Percentiles rank a stretch among this genome's conserved stretches.
These are phyloP conservation scores for Trapa bicornis DNA, from an alignment of 345 rosid genomes.

Conservation along the genomic window DNA sequence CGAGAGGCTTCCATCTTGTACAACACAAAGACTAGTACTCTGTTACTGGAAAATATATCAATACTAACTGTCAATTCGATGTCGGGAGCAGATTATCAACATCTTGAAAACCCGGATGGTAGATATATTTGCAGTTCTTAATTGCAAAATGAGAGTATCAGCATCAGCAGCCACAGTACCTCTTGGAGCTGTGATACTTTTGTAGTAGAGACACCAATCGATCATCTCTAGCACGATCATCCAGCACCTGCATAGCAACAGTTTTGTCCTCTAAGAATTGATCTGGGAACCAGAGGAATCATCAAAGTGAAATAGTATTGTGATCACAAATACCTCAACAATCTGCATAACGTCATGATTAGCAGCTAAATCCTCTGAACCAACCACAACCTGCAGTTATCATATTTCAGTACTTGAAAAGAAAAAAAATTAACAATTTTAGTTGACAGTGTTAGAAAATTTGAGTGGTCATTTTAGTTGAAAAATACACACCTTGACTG, in stretches of 20 bases:
- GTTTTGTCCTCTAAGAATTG: conserved; percentile 1
- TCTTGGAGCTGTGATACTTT: conserved; percentile 78
- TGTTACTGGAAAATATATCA: conserved; percentile 41
- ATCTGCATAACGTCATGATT: conserved; percentile 99
- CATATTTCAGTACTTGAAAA: background rate
- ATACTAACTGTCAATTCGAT: background rate
- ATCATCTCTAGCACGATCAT: conserved; percentile 54
- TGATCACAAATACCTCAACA: conserved; percentile 51
- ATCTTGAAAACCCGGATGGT: background rate
- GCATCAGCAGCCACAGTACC: conserved; percentile 22
- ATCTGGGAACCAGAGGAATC: background rate
- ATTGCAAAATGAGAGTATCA: background rate
- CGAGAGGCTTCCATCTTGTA: conserved; percentile 93
- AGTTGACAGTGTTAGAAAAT: too few species aligned
- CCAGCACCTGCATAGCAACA: conserved; percentile 53
- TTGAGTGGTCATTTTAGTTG: background rate
- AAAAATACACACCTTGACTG: conserved; percentile 57
- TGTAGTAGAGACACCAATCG: conserved; percentile 72
- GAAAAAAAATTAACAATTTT: conserved; percentile 4
- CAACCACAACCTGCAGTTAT: conserved; percentile 70
- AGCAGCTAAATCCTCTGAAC: conserved; percentile 96
- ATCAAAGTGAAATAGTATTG: background rate
- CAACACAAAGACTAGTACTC: conserved; percentile 86
- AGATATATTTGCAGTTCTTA: background rate
- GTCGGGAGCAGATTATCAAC: background rate